Conservation (phyloP, 257 asterid genomes). For the Cynanchum wilfordii region DNA sequence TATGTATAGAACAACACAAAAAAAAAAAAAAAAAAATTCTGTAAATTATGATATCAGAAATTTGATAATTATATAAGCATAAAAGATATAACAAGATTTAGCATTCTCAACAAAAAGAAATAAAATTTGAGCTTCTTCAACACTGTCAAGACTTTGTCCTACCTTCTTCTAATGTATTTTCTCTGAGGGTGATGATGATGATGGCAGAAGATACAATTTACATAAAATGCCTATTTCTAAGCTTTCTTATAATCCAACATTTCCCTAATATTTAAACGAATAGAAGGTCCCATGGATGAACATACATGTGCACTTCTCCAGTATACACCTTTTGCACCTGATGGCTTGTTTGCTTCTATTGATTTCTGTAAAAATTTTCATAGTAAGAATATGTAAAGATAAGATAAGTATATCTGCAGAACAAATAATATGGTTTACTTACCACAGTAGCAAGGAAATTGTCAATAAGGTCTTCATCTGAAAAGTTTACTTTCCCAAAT, state of each 20-base stretch:
- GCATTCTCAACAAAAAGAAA: neutral
- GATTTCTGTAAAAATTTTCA: conserved; percentile 53
- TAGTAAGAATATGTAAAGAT: no score
- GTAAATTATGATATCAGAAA: neutral
- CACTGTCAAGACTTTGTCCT: conserved; percentile 2
- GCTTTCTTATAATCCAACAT: conserved; percentile 70
- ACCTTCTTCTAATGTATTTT: conserved; percentile 11
- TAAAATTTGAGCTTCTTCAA: conserved; percentile 3
- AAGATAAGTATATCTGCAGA: neutral
- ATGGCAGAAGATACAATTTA: conserved; percentile 32
- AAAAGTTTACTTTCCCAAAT: conserved; percentile 75
- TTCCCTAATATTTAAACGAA: conserved; percentile 70
- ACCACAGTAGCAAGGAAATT: conserved; percentile 91
- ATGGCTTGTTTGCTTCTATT: conserved; percentile 85
- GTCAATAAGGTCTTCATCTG: conserved; percentile 79
- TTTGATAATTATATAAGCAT: neutral
- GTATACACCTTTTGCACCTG: conserved; percentile 89
- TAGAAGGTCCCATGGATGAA: conserved; percentile 96
- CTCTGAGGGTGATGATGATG: conserved; percentile 12
- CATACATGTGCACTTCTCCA: conserved; percentile 95
- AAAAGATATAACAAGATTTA: neutral
- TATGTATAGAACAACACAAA: no score
- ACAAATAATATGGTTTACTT: conserved; percentile 15
- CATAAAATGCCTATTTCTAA: conserved; percentile 23
- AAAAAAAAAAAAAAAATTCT: no score